Evolutionary conservation across 169 alveolate species (phyloP), one percentile per base, ranked within the genome.

Genomic region (Plasmodium vivax): DNA sequence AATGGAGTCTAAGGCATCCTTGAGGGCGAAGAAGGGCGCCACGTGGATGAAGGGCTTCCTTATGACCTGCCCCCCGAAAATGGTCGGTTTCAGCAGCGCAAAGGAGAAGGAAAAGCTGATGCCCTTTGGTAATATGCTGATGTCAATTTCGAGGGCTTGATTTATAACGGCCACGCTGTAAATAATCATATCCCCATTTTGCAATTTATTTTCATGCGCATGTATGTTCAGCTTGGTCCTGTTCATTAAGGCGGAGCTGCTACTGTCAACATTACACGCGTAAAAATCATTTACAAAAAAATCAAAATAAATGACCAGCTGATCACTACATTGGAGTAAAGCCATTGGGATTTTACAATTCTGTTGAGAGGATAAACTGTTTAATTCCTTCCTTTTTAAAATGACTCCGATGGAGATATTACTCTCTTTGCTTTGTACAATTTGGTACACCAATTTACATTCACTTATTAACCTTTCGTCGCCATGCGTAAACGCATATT

Each of bases 281-380:
- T 90, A 90, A 80, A 90, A 90, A 90, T 90, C 94, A 43, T 90
- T 90, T 62, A 90, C 94, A 62, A 90, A 80, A 80, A 90, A 90
- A 27, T 90, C 94, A 80, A 90, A 90, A 27, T 90, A 90, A 30
- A 90, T 90, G 14, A 68, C 94, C 51, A 90, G 73, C 3, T 80
- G 36, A 3, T 90, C 77, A 36, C 51, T 58, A 27, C 56, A 23
- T 80, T 80, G 79, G n/a, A 43, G 43, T 68, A 90, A 80, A 10
- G 51, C 5, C n/a, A 30, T 51, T 56, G 91, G 45, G 45, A 80
- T 80, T 90, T 90, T 90, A 79, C 62, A 62, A 85, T 85, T 75
- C 32, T 75, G 85, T n/a, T 8, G 73, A 51, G 30, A 12, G 34
- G 51, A 38, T 5, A 45, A 36, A 74, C 3, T 12, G 73, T 43